Evolutionary conservation across 192 early-diverging fungal genomes (phyloP), one percentile per base, ranked within the genome.

Genomic region (Helicostylum pulchrum): DNA sequence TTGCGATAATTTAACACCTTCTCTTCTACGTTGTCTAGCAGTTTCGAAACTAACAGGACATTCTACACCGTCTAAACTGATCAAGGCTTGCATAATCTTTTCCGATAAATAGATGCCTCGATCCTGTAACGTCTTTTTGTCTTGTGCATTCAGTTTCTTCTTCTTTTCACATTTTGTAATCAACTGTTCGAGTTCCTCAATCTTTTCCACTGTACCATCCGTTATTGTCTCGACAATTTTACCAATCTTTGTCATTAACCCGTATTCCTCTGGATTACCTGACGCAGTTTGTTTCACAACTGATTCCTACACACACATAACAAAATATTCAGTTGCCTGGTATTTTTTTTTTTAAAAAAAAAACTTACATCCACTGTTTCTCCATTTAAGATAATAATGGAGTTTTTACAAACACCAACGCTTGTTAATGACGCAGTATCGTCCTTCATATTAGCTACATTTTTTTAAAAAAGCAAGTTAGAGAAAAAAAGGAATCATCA

Each of bases 311-410:
- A 44, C 4, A 19, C 26, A 48, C 7, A 52, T 20, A 19, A 20
- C 44, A 47, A 7, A 7, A 56, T 3, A 56, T 26, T 26, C 2
- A 53, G 47, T 19, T 30, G 52, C 4, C 39, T 44, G 1, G 2
- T 45, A 30, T 48, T 30, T 20, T 46, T 45, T 36, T 48, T 20
- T 48, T 20, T 26, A 26, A 48, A 31, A 32, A 3, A 23, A 4
- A 14, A 11, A 77, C 66, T 77, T 77, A 84, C 80, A 23, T 84
- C 78, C 11, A 79, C 76, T 45, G 77, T 78, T 51, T 84, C 79
- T 44, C 92, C 92, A 32, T 92, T 70, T 67, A 96, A 78, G 59
- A 89, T 78, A 48, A 96, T 74, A 58, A 86, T 87, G 0, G 92
- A 77, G n/a, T 83, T 80, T 15, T 78, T 74, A 50, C 83, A 82